Percentiles rank a stretch among this genome's conserved stretches.
These are phyloP conservation scores for Neophaeococcomyces aloes DNA, from an alignment of 2,329 filamentous ascomycete genomes.

Conservation along the genomic window DNA sequence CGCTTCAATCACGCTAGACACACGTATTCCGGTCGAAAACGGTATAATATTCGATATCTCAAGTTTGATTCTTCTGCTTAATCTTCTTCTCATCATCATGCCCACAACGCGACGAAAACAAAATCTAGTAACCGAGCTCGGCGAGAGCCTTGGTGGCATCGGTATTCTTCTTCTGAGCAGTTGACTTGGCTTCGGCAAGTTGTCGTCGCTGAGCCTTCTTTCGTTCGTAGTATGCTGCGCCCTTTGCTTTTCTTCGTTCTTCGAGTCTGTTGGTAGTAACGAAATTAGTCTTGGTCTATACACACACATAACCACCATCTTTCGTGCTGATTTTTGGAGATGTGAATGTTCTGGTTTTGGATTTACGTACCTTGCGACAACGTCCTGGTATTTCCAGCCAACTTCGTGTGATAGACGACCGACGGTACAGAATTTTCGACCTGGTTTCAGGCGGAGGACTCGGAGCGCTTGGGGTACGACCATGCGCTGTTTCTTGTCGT, in stretches of 20 bases:
- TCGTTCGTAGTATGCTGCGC: slow-evolving; percentile 98
- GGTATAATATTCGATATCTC: not conserved
- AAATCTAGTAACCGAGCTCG: slow-evolving; percentile 73
- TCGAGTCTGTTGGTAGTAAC: slow-evolving; percentile 61
- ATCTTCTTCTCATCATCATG: not conserved
- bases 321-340: slow-evolving; percentile 5
- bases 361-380: slow-evolving; percentile 90
- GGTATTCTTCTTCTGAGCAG: slow-evolving; percentile 63
- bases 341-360: too few relatives aligned
- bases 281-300: slow-evolving; percentile 6
- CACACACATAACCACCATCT: not conserved
- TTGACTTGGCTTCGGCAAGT: slow-evolving; percentile 86
- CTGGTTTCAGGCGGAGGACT: slow-evolving; percentile 92
- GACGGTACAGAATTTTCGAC: slow-evolving; percentile 99
- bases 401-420: slow-evolving; percentile 97
- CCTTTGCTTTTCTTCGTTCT: slow-evolving; percentile 99
- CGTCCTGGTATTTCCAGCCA: slow-evolving; percentile 99
- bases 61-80: too few relatives aligned
- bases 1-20: not conserved
- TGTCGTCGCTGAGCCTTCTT: slow-evolving; percentile 95
- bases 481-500: slow-evolving; percentile 99
- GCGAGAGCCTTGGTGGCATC: slow-evolving; percentile 84
- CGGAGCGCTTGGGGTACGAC: slow-evolving; percentile 97
- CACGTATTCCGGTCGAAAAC: not conserved
- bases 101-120: slow-evolving; percentile 1